Percentiles rank a stretch among this genome's conserved stretches.
Conservation (phyloP, 345 rosid species). For the Eucalyptus melliodora region DNA sequence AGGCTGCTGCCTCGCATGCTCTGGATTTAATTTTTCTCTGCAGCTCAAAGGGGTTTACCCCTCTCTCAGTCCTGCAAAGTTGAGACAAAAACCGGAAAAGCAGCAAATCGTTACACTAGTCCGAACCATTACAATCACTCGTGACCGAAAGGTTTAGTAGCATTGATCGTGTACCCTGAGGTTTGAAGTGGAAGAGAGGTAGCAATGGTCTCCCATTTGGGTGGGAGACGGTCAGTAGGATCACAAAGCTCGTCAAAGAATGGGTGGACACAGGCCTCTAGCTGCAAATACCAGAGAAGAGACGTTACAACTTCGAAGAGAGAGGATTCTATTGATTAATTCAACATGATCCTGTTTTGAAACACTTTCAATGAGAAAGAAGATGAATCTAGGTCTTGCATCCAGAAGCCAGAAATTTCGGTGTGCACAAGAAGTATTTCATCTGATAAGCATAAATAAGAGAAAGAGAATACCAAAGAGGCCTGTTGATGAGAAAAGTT, state of each 20-base stretch:
- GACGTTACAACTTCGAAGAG: not conserved
- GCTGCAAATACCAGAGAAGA: not conserved
- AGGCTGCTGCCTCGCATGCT: not conserved
- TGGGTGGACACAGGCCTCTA: not conserved
- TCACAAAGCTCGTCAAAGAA: not conserved
- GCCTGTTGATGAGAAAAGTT: not conserved
- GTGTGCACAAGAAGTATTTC: not conserved
- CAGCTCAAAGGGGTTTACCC: not conserved
- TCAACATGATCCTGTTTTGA: not conserved
- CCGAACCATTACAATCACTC: not conserved
- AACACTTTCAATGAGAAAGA: not conserved
- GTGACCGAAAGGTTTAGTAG: rapidly evolving
- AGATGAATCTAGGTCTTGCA: not conserved
- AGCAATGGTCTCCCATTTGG: not conserved
- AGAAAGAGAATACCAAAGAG: not conserved
- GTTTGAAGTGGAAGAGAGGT: not conserved
- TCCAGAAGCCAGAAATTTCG: not conserved
- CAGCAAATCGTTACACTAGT: not conserved
- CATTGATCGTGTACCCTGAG: not conserved
- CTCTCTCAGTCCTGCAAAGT: not conserved
- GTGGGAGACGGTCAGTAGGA: not conserved
- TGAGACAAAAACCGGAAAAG: not conserved
- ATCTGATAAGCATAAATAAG: not conserved
- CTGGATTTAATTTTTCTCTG: not conserved
- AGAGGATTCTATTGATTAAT: not conserved